Evolutionary conservation across 441 rosid species (phyloP).

Genomic region (Syzygium syzygioides): DNA sequence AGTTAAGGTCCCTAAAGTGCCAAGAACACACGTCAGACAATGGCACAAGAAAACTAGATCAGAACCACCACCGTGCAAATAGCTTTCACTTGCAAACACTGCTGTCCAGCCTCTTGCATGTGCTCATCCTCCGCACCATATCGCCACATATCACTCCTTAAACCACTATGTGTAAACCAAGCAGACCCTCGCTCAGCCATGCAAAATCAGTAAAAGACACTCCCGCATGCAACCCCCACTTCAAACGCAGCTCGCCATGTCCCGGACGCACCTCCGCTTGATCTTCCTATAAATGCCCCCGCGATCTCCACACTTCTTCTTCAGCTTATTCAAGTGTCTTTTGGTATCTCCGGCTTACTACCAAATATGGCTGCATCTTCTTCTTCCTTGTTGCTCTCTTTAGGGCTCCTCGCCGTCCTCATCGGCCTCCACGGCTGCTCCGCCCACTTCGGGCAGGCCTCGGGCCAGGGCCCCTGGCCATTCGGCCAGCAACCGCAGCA

Average conservation of each 20-base stretch:
- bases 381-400: constrained; percentile 8
- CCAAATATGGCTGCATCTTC: constrained; percentile 12
- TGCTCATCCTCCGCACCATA: background rate
- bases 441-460: constrained; percentile 18
- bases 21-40: background rate
- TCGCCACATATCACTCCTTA: constrained; percentile 11
- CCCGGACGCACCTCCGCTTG: background rate
- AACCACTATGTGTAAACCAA: background rate
- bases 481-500: background rate
- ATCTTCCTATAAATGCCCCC: constrained; percentile 13
- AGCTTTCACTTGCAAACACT: background rate
- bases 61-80: background rate
- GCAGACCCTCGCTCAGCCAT: background rate
- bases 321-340: background rate
- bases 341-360: background rate
- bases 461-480: background rate
- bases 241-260: background rate
- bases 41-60: background rate
- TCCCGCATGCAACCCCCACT: background rate
- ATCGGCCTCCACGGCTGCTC: constrained; percentile 4
- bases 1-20: background rate
- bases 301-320: background rate
- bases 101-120: background rate
- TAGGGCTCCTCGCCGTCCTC: constrained; percentile 21
- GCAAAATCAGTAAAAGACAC: background rate